phyloP scores from a whole-genome alignment of 1,284 basidiomycete genomes.

The Cutaneotrichosporon cavernicola region DNA sequence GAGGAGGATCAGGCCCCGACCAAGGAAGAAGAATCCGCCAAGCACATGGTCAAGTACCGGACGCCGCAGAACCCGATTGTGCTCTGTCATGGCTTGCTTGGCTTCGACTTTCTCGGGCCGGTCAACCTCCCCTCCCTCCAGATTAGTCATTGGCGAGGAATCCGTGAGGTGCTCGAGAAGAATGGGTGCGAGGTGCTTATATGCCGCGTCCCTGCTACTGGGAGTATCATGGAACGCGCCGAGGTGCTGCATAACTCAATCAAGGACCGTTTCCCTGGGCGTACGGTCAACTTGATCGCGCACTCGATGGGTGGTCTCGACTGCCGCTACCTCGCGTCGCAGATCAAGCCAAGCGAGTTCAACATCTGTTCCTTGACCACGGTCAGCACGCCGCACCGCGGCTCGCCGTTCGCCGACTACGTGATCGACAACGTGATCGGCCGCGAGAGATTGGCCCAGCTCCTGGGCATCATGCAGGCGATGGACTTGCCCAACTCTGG shows the following conservation, averaged over 20 bases:
- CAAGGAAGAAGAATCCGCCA: slow-evolving; percentile 59
- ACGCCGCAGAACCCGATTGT: slow-evolving; percentile 79
- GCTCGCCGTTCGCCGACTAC: slow-evolving; percentile 89
- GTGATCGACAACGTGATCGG: slow-evolving; percentile 77
- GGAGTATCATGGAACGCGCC: slow-evolving; percentile 79
- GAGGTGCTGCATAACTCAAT: slow-evolving; percentile 79
- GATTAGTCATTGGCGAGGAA: slow-evolving; percentile 91
- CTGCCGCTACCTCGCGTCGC: slow-evolving; percentile 71
- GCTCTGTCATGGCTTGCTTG: slow-evolving; percentile 89
- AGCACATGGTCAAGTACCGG: slow-evolving; percentile 69
- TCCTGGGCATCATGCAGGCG: slow-evolving; percentile 61
- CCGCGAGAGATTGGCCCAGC: slow-evolving; percentile 54
- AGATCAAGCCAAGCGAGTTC: slow-evolving; percentile 55
- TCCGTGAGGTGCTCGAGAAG: slow-evolving; percentile 81
- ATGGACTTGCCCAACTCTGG: slow-evolving; percentile 74
- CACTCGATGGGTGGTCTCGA: slow-evolving; percentile 96
- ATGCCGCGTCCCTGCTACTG: slow-evolving; percentile 86
- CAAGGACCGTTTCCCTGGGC: slow-evolving; percentile 71
- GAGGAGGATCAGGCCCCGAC: slow-evolving; percentile 63
- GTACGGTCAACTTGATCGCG: slow-evolving; percentile 84
- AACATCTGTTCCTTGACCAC: slow-evolving; percentile 80
- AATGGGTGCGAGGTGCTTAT: slow-evolving; percentile 89
- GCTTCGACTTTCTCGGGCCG: slow-evolving; percentile 63
- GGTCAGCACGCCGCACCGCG: slow-evolving; percentile 87
- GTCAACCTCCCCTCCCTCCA: slow-evolving; percentile 58